Base-by-base conservation (phyloP, 257 asterid genomes). In the Solanum neorickii region DNA sequence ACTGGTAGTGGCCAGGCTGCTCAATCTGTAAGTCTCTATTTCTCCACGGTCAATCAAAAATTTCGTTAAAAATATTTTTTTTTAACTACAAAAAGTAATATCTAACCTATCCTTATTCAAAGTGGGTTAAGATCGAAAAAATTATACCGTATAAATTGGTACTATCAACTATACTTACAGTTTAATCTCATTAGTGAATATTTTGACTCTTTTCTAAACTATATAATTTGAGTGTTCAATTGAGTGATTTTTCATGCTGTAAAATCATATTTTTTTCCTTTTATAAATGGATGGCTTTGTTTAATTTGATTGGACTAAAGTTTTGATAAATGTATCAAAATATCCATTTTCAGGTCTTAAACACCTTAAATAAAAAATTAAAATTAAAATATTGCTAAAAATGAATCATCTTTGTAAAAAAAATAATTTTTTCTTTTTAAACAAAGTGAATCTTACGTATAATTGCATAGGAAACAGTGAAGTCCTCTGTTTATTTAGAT, bases 1-100 rank as follows among this genome's bases (percentile, higher is more conserved):
- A 84, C 87, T 84, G 87, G 87, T n/a, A 84, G 60, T 14, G 87
- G 87, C 77, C 87, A 84, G 59, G 87, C 87, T 84, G 87, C 87
- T 44, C 20, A 84, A 84, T 62, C 87, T 60, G 87, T 84, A 84
- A 31, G 78, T 62, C 20, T 23, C 6, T 83, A 13, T 59, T 6
- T 15, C 15, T 9, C 23, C 56, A 5, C 3, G 3, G 35, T 33
- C 31, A 74, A 12, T 20, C 31, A 33, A 7, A 14, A 37, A 12
- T 33, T 72, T 72, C 27, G 9, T 56, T 18, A 56, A 56, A 11
- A 4, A 0, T 56, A 56, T 20, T 7, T 56, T 1, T 1, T 56
- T 56, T 56, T 56, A 56, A 56, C 1, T 68, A 6, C 41, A 5
- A 35, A 1, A 73, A 9, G 41, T 73, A 73, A 35, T 72, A 33